These are phyloP conservation scores for Ajuga reptans DNA, from an alignment of 305 asterid species.

Conservation along the genomic window DNA sequence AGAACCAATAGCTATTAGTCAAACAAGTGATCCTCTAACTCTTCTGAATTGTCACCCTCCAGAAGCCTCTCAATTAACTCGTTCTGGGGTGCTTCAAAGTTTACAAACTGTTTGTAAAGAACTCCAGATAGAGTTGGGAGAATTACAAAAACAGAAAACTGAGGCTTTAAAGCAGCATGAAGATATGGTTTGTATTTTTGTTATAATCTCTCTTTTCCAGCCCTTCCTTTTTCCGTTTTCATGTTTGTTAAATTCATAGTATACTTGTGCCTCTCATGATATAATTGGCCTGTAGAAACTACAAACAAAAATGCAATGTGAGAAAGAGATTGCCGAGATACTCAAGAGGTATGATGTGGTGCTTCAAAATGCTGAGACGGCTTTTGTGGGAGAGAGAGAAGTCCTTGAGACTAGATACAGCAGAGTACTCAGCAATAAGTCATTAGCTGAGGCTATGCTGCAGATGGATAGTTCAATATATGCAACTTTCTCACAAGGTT, in stretches of 20 bases:
- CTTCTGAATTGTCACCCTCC: slow-evolving; percentile 4
- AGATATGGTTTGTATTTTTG: slow-evolving; percentile 35
- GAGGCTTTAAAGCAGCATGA: slow-evolving; percentile 30
- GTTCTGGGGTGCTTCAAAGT: neutral
- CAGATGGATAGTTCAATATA: slow-evolving; percentile 2
- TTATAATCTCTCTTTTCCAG: neutral
- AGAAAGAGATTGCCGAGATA: slow-evolving; percentile 37
- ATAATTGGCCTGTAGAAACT: slow-evolving; percentile 32
- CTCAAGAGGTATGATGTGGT: slow-evolving; percentile 39
- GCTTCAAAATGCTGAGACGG: slow-evolving; percentile 34
- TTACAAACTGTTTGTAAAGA: slow-evolving; percentile 27
- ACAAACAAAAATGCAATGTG: slow-evolving; percentile 28
- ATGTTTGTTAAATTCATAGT: neutral
- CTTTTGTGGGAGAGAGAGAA: slow-evolving; percentile 24
- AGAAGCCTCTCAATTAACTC: slow-evolving; percentile 20
- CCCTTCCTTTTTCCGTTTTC: neutral
- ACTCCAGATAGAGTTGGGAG: slow-evolving; percentile 39
- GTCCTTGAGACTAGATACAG: slow-evolving; percentile 30
- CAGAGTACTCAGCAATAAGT: slow-evolving; percentile 23
- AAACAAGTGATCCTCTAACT: neutral
- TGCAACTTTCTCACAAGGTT: slow-evolving; percentile 29
- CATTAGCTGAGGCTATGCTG: slow-evolving; percentile 38
- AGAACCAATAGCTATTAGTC: neutral
- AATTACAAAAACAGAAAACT: slow-evolving; percentile 33
- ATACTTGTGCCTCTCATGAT: neutral